Evolutionary conservation across 2,329 filamentous ascomycete species (phyloP).

Genomic region (Epichloe festucae): DNA sequence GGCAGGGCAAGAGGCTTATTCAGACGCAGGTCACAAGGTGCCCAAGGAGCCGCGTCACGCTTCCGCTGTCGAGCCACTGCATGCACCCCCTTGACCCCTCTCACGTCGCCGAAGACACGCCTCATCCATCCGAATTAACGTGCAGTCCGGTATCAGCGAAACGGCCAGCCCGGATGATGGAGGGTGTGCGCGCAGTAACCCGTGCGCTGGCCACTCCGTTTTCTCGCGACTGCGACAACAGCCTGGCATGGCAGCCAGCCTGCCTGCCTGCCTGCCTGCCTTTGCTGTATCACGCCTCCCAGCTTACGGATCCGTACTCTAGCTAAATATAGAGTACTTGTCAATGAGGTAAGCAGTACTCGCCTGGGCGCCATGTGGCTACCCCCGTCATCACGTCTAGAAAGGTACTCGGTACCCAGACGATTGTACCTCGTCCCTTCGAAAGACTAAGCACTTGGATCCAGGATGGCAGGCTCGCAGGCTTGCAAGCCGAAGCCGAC

Average conservation of each 20-base stretch:
- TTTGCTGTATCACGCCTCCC: no score
- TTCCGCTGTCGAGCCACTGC: neutral
- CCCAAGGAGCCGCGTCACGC: neutral
- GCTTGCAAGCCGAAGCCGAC: neutral
- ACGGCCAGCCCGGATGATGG: neutral
- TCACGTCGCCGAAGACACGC: neutral
- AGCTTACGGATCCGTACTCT: neutral
- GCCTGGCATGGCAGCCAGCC: no score
- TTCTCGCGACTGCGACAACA: neutral
- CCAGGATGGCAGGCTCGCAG: neutral
- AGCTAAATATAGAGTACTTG: neutral
- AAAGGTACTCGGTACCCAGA: neutral
- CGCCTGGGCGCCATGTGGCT: neutral
- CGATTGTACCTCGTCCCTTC: neutral
- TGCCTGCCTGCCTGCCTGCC: no score
- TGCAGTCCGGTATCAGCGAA: neutral
- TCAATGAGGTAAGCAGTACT: neutral
- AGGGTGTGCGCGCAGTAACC: conserved; percentile 1
- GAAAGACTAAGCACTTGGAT: no score
- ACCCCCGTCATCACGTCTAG: no score
- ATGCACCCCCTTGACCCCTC: neutral
- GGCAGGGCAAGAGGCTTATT: conserved; percentile 1
- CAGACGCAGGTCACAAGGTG: conserved; percentile 4
- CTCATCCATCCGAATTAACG: neutral
- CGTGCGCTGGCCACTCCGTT: neutral